These are phyloP conservation scores for Podila clonocystis DNA, from an alignment of 192 early-diverging fungal genomes.

Conservation along the genomic window DNA sequence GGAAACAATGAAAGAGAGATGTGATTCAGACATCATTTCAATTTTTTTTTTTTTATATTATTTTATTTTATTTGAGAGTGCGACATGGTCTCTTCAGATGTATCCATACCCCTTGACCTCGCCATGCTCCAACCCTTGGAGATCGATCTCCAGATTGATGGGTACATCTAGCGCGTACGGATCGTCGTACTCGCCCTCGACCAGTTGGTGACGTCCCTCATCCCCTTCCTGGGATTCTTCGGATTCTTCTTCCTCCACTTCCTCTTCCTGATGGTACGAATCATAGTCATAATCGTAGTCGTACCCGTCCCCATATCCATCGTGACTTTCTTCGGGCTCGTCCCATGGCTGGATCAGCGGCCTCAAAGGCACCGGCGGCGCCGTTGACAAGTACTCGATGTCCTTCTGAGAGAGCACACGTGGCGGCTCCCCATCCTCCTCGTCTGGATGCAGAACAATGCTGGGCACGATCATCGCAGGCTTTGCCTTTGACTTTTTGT, in stretches of 20 bases:
- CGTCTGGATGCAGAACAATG: constrained; percentile 46
- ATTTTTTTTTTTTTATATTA: neutral
- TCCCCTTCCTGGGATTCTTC: constrained; percentile 1
- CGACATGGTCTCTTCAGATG: neutral
- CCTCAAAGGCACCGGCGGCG: constrained; percentile 27
- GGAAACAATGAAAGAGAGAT: neutral
- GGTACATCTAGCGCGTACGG: constrained; percentile 45
- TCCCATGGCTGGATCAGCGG: constrained; percentile 25
- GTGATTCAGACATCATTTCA: neutral
- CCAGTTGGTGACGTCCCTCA: neutral
- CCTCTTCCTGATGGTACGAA: constrained; percentile 13
- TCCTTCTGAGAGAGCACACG: constrained; percentile 24
- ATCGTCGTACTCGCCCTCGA: constrained; percentile 12
- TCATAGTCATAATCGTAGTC: constrained; percentile 35
- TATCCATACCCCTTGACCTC: constrained; percentile 6
- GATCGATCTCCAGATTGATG: constrained; percentile 43
- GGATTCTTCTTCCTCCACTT: neutral
- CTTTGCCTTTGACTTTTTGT: constrained; percentile 10
- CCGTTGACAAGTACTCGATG: constrained; percentile 41
- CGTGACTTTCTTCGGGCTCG: constrained; percentile 1
- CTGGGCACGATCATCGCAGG: constrained; percentile 13
- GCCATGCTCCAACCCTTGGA: constrained; percentile 35
- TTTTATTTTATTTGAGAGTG: no score
- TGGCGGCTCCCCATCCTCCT: constrained; percentile 34
- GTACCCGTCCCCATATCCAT: constrained; percentile 11